phyloP scores from a whole-genome alignment of 805 yeast species.

The Priceomyces haplophilus region DNA sequence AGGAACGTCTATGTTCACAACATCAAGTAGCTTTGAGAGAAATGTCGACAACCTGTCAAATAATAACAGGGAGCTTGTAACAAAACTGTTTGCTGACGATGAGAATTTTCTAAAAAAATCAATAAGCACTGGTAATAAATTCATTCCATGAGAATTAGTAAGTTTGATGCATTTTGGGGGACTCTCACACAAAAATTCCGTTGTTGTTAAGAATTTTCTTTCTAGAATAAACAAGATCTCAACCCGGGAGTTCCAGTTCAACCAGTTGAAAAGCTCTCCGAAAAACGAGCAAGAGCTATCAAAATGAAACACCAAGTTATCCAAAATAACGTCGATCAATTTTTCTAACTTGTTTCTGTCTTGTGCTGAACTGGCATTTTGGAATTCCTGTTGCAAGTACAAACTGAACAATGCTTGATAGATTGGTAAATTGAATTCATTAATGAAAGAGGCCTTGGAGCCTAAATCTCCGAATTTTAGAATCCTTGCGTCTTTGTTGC shows the following conservation, averaged over 20 bases:
- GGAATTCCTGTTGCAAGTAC: slow-evolving; percentile 15
- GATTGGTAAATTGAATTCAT: slow-evolving; percentile 37
- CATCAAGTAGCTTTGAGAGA: slow-evolving; percentile 18
- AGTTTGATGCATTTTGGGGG: slow-evolving; percentile 4
- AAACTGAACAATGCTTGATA: slow-evolving; percentile 28
- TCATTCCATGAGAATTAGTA: slow-evolving; percentile 5
- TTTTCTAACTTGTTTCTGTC: slow-evolving; percentile 10
- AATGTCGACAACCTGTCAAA: slow-evolving; percentile 22
- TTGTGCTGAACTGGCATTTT: slow-evolving; percentile 8
- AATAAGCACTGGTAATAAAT: slow-evolving; percentile 37
- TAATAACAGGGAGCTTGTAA: slow-evolving; percentile 18
- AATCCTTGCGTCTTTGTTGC: neutral
- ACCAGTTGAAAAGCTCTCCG: slow-evolving; percentile 37
- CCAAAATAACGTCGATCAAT: slow-evolving; percentile 15
- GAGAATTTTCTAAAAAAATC: slow-evolving; percentile 49
- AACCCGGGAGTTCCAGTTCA: slow-evolving; percentile 28
- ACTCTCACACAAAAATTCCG: slow-evolving; percentile 9
- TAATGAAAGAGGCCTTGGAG: slow-evolving; percentile 12
- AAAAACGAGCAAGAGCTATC: slow-evolving; percentile 30
- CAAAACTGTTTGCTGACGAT: slow-evolving; percentile 24
- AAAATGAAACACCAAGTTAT: slow-evolving; percentile 25
- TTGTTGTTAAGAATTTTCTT: slow-evolving; percentile 21
- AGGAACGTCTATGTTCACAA: slow-evolving; percentile 12
- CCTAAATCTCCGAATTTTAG: slow-evolving; percentile 15
- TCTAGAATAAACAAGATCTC: slow-evolving; percentile 28